phyloP scores from a whole-genome alignment of 2,329 filamentous ascomycete species.

The Cladorrhinum sp. region DNA sequence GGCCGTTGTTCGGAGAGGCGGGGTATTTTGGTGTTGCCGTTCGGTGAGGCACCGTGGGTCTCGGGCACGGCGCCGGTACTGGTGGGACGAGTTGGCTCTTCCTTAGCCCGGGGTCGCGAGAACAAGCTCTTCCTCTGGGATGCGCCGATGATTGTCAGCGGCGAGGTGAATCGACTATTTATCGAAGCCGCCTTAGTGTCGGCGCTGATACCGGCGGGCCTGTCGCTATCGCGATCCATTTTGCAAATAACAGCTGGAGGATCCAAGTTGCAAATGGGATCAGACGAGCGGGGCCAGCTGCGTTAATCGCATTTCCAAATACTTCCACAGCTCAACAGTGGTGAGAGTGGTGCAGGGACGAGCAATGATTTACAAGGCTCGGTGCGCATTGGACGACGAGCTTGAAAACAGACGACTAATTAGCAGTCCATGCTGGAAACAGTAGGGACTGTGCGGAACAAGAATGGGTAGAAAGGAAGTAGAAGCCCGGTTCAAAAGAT shows the following conservation, averaged over 20 bases:
- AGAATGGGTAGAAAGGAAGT: not conserved
- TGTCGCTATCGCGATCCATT: constrained; percentile 29
- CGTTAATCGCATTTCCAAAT: not conserved
- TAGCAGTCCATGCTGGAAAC: not conserved
- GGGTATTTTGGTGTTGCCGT: constrained; percentile 30
- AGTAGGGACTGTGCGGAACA: not conserved
- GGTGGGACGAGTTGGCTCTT: constrained; percentile 24
- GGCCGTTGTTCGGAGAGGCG: constrained; percentile 23
- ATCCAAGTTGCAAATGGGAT: not conserved
- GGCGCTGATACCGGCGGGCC: constrained; percentile 7
- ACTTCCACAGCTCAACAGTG: not conserved
- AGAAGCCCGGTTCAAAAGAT: not conserved
- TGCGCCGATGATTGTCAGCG: constrained; percentile 39
- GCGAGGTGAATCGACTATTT: constrained; percentile 28
- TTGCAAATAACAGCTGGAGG: not conserved
- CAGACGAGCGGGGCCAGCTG: not conserved
- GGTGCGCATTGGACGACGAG: not conserved
- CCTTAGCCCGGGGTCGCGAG: constrained; percentile 25
- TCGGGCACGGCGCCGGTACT: constrained; percentile 28
- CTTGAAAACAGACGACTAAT: not conserved
- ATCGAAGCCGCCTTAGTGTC: constrained; percentile 22
- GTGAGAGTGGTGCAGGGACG: not conserved
- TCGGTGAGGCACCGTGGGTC: constrained; percentile 18
- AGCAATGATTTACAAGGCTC: not conserved
- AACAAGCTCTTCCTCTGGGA: constrained; percentile 42